These are phyloP conservation scores for Inosperma sp. DNA, from an alignment of 768 basidiomycete species.

Conservation along the genomic window DNA sequence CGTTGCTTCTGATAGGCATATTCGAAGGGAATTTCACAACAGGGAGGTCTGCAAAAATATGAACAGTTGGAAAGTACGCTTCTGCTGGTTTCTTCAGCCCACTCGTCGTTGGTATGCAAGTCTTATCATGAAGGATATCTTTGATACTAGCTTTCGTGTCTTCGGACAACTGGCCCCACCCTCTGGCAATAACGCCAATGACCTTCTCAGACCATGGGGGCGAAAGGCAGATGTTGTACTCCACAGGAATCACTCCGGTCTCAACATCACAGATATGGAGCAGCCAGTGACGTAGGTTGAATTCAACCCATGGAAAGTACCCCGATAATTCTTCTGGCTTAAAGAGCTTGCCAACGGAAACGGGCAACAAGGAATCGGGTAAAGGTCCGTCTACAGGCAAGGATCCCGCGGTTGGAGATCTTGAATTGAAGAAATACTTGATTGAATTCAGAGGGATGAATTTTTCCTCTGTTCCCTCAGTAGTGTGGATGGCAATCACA, in stretches of 20 bases:
- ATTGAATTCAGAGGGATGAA: slow-evolving; percentile 69
- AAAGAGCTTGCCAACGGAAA: slow-evolving; percentile 59
- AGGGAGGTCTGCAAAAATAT: slow-evolving; percentile 87
- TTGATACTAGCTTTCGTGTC: slow-evolving; percentile 45
- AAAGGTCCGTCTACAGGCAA: slow-evolving; percentile 75
- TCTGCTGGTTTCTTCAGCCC: slow-evolving; percentile 72
- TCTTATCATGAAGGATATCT: slow-evolving; percentile 42
- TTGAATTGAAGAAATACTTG: slow-evolving; percentile 65
- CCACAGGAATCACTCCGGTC: slow-evolving; percentile 37
- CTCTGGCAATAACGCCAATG: slow-evolving; percentile 55
- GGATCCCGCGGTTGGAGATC: slow-evolving; percentile 40
- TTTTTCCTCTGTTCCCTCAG: slow-evolving; percentile 39
- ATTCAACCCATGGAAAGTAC: slow-evolving; percentile 75
- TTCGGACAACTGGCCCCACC: slow-evolving; percentile 63
- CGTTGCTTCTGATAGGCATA: slow-evolving; percentile 52
- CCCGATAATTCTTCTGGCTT: slow-evolving; percentile 41
- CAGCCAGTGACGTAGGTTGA: slow-evolving; percentile 75
- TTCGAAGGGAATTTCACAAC: slow-evolving; percentile 70
- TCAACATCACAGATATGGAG: slow-evolving; percentile 50
- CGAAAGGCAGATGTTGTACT: slow-evolving; percentile 62
- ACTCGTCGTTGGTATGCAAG: slow-evolving; percentile 67
- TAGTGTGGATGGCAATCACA: slow-evolving; percentile 45
- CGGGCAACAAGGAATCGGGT: slow-evolving; percentile 67
- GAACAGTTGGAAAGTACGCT: slow-evolving; percentile 80
- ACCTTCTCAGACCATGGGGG: slow-evolving; percentile 79